Conservation (phyloP, 257 asterid genomes). For the Cynanchum wilfordii region DNA sequence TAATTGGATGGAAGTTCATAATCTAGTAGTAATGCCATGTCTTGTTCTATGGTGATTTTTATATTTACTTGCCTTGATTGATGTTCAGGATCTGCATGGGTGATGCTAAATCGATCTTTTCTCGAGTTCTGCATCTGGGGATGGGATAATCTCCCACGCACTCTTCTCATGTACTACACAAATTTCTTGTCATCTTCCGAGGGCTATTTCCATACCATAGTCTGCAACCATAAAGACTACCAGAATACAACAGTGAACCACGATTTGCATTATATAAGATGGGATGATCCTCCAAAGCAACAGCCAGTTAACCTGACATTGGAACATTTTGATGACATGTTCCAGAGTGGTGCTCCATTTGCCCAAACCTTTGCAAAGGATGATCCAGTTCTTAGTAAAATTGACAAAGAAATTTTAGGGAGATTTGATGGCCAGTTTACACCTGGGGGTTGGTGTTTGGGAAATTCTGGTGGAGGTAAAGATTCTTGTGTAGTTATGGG, state of each 20-base stretch:
- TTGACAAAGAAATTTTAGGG: constrained; percentile 53
- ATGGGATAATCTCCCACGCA: constrained; percentile 98
- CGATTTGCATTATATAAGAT: constrained; percentile 64
- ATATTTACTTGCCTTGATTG: background rate
- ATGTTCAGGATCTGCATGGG: constrained; percentile 65
- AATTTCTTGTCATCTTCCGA: constrained; percentile 81
- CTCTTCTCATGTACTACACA: constrained; percentile 87
- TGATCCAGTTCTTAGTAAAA: constrained; percentile 47
- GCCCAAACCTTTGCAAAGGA: constrained; percentile 56
- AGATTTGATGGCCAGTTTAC: constrained; percentile 40
- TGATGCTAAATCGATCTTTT: constrained; percentile 76
- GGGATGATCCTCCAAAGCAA: constrained; percentile 74
- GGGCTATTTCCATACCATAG: constrained; percentile 85
- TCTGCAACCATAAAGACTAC: constrained; percentile 80
- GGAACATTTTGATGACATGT: constrained; percentile 61
- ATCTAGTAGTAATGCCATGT: background rate
- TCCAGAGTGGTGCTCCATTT: constrained; percentile 76
- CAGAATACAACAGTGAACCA: constrained; percentile 96
- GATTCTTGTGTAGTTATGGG: constrained; percentile 54
- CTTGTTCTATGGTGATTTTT: background rate
- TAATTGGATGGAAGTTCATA: background rate
- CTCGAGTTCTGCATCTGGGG: constrained; percentile 97
- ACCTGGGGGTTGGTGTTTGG: constrained; percentile 82
- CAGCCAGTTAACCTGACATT: constrained; percentile 48
- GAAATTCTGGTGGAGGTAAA: constrained; percentile 31